These are phyloP conservation scores for Plasmodium gallinaceum DNA, from an alignment of 169 alveolate species.

Conservation along the genomic window DNA sequence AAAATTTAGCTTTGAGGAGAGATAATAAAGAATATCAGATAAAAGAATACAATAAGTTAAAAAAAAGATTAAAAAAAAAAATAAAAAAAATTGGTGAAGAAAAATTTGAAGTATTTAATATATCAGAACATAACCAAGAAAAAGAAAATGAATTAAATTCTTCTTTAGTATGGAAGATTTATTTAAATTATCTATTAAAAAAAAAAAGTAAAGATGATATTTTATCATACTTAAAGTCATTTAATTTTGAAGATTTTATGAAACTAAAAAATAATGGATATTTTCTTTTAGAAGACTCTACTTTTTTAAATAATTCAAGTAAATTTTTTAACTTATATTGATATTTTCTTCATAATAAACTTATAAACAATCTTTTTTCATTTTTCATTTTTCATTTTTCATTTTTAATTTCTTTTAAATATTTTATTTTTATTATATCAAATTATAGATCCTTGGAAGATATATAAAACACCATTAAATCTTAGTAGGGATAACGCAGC, in stretches of 20 bases:
- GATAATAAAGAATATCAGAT: conserved; percentile 22
- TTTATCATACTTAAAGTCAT: conserved; percentile 30
- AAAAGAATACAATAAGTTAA: conserved; percentile 52
- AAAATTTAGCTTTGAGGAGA: conserved; percentile 23
- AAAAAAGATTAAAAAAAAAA: conserved; percentile 58
- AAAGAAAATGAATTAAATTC: conserved; percentile 23
- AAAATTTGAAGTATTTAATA: conserved; percentile 7
- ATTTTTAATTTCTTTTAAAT: conserved; percentile 11
- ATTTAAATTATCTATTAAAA: conserved; percentile 54
- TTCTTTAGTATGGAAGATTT: conserved; percentile 44
- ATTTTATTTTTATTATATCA: not conserved
- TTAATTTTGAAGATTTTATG: conserved; percentile 44
- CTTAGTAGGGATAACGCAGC: conserved; percentile 74
- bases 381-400: not conserved
- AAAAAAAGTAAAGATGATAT: conserved; percentile 25
- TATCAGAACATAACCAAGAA: conserved; percentile 12
- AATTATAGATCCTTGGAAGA: conserved; percentile 52
- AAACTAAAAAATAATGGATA: conserved; percentile 33
- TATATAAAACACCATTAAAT: conserved; percentile 52
- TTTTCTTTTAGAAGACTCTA: conserved; percentile 28
- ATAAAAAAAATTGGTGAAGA: conserved; percentile 37
- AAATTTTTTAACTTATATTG: not conserved
- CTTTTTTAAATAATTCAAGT: conserved; percentile 15
- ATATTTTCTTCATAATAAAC: not conserved
- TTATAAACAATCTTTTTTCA: not conserved